These are phyloP conservation scores for Glycine latifolia DNA, from an alignment of 306 rosid species.

Conservation along the genomic window DNA sequence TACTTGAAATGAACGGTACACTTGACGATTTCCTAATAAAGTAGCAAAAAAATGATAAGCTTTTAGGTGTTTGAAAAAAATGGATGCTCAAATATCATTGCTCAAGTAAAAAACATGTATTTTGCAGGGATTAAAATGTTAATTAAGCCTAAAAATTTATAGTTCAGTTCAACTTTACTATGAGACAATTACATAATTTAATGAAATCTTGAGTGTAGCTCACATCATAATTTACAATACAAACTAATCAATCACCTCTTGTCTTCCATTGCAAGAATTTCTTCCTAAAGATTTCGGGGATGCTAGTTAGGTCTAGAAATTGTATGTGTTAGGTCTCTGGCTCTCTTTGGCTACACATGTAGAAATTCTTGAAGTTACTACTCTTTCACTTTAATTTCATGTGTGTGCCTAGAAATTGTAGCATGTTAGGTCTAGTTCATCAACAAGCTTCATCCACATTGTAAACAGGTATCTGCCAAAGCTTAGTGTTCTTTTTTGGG, in stretches of 20 bases:
- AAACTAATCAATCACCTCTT: slow-evolving; percentile 39
- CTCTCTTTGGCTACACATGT: too few species aligned
- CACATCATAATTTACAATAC: slow-evolving; percentile 58
- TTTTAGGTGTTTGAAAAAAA: too few species aligned
- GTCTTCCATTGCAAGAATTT: slow-evolving; percentile 14
- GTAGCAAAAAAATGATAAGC: too few species aligned
- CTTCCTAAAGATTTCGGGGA: slow-evolving; percentile 20
- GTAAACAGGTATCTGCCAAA: slow-evolving; percentile 88
- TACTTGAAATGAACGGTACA: too few species aligned
- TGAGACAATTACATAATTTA: slow-evolving; percentile 37
- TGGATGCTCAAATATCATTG: too few species aligned
- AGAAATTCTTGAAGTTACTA: too few species aligned
- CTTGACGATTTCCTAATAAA: too few species aligned
- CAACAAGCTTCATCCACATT: slow-evolving; percentile 67
- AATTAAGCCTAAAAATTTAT: background rate
- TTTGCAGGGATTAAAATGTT: background rate
- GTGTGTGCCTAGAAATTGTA: slow-evolving; percentile 12
- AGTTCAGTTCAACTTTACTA: slow-evolving; percentile 23
- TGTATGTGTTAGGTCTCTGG: too few species aligned
- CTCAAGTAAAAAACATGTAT: too few species aligned
- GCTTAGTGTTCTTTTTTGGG: slow-evolving; percentile 89
- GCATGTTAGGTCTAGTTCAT: slow-evolving; percentile 28
- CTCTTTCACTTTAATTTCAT: background rate
- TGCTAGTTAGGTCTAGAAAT: too few species aligned
- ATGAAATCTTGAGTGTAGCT: slow-evolving; percentile 46